phyloP scores from a whole-genome alignment of 2,329 filamentous ascomycete species.

The Fusarium kyushuense region DNA sequence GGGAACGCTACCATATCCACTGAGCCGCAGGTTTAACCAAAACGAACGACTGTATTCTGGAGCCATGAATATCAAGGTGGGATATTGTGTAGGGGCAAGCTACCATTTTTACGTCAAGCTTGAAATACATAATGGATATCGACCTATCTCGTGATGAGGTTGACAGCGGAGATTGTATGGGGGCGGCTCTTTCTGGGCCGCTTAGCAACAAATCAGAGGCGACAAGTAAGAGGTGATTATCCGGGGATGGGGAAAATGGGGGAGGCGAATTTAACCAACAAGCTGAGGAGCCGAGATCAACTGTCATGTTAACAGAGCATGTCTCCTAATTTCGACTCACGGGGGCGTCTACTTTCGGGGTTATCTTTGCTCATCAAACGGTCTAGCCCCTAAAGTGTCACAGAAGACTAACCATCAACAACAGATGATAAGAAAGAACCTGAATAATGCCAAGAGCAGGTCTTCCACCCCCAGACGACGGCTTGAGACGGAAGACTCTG shows the following conservation, averaged over 20 bases:
- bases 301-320: constrained; percentile 16
- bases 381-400: constrained; percentile 29
- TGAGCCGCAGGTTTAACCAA: constrained; percentile 19
- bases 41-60: constrained; percentile 9
- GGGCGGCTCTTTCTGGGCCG: constrained; percentile 20
- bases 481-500: constrained; percentile 40
- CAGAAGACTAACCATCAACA: constrained; percentile 5
- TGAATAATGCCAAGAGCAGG: constrained; percentile 26
- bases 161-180: constrained; percentile 37
- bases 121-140: constrained; percentile 29
- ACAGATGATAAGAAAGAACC: constrained; percentile 38
- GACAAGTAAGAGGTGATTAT: constrained; percentile 34
- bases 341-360: constrained; percentile 24
- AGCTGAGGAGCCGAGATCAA: constrained; percentile 14
- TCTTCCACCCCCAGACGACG: constrained; percentile 29
- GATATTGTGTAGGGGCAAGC: background rate
- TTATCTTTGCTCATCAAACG: constrained; percentile 31
- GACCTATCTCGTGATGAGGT: constrained; percentile 39
- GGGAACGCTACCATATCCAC: constrained; percentile 43
- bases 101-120: constrained; percentile 11
- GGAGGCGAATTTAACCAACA: constrained; percentile 35
- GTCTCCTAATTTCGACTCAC: constrained; percentile 29
- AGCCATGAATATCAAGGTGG: constrained; percentile 9
- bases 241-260: constrained; percentile 39
- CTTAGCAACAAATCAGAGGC: constrained; percentile 28